These are phyloP conservation scores for Ophiostoma quercus DNA, from an alignment of 2,329 filamentous ascomycete genomes.

Conservation along the genomic window DNA sequence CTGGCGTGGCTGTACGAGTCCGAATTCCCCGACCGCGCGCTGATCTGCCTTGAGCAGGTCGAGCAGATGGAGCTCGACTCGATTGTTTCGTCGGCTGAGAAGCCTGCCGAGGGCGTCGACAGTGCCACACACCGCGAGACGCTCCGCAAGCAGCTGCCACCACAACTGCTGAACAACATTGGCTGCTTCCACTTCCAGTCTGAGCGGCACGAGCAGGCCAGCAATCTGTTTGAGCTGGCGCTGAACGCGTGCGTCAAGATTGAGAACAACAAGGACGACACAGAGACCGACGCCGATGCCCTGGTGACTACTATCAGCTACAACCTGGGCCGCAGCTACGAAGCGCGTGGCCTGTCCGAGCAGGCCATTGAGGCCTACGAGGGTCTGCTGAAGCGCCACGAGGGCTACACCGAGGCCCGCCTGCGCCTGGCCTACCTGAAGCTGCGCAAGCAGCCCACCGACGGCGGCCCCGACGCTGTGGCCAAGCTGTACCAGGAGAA, in stretches of 20 bases:
- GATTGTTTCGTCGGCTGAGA: conserved; percentile 53
- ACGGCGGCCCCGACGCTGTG: conserved; percentile 81
- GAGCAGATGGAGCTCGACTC: conserved; percentile 83
- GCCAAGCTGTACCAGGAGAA: conserved; percentile 80
- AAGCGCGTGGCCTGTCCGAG: conserved; percentile 72
- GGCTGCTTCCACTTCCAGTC: conserved; percentile 90
- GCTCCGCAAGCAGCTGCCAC: conserved; percentile 73
- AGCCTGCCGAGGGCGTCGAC: conserved; percentile 56
- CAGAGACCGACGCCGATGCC: conserved; percentile 74
- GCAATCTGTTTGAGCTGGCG: conserved; percentile 87
- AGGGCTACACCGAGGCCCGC: conserved; percentile 87
- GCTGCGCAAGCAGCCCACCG: conserved; percentile 70
- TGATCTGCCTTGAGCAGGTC: conserved; percentile 86
- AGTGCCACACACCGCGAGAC: conserved; percentile 54
- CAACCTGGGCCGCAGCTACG: conserved; percentile 90
- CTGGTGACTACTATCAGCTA: conserved; percentile 94
- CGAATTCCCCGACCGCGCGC: conserved; percentile 79
- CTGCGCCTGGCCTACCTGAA: conserved; percentile 87
- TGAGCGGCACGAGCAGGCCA: conserved; percentile 73
- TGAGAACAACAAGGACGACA: conserved; percentile 60
- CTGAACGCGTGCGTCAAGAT: conserved; percentile 81
- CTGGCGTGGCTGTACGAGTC: conserved; percentile 85
- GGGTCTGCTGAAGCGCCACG: conserved; percentile 74
- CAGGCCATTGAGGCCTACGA: conserved; percentile 87
- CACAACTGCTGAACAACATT: conserved; percentile 93